Base-by-base conservation (phyloP, 768 basidiomycete genomes). In the Trametes sanguinea region DNA sequence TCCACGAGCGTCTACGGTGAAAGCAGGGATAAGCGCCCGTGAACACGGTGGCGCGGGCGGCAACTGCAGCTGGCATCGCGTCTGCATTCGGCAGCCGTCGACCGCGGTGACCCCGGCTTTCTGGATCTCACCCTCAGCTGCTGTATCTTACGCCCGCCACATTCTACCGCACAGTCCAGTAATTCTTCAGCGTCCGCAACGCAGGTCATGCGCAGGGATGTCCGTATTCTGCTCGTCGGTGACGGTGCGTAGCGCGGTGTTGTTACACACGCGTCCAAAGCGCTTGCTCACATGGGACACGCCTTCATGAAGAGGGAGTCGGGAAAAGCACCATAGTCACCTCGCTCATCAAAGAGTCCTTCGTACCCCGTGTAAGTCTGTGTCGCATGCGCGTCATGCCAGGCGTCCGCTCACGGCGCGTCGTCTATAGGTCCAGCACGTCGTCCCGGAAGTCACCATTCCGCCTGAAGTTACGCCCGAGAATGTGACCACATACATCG, bases 311-410 rank as follows among this genome's bases (percentile, higher is more conserved):
- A 98, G 95, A 96, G 81, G 93, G 92, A 66, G 96, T 98, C 69
- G 96, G 96, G 66, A 99, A 99, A 81, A 95, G 94, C 74, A 95
- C 94, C 48, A 95, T 98, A 72, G 87, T 98, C 73, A 97, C 94
- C 17, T 94, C 94, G 39, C 83, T 98, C 72, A 98, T 99, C 77
- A 98, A 98, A 74, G 94, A 96, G 75, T 88, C 91, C 35, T 97
- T 90, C 73, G 91, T 98, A 54, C 79, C 90, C 43, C 91, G 95
- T 77, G 95, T 95, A 75, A 65, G 82, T 51, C 32, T 42, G 47
- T 56, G 50, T 52, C 27, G 6, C 46, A 17, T 54, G 51, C 46
- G 57, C 57, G 56, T 59, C 54, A 2, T 44, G 22, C 32, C 29
- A 22, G 14, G 39, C 10, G 53, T 45, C 17, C 22, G n/a, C 6